Evolutionary conservation across 495 filamentous ascomycete species (phyloP).

Genomic region (Aspergillus asperescens): DNA sequence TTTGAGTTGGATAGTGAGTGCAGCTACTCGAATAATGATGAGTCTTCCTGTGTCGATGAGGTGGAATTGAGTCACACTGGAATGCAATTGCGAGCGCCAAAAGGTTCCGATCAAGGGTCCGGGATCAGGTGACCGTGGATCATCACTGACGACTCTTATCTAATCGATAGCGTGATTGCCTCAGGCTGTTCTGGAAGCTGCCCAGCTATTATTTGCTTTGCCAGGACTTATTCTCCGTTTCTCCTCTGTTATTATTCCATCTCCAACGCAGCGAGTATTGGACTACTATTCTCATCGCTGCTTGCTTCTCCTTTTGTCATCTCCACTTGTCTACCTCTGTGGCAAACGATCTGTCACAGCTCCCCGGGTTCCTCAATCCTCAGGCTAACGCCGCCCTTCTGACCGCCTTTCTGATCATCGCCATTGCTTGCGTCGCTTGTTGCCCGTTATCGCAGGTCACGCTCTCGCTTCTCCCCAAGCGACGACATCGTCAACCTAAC

Average conservation of each 20-base stretch:
- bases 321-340: not conserved
- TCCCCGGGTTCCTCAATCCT: not conserved
- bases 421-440: conserved; percentile 12
- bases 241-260: not conserved
- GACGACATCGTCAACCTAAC: conserved; percentile 24
- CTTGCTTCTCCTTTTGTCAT: not conserved
- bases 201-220: not conserved
- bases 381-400: conserved; percentile 31
- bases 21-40: not conserved
- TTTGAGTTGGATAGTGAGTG: not conserved
- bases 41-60: not conserved
- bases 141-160: conserved; percentile 10
- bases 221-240: not conserved
- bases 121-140: not conserved
- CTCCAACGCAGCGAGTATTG: too few relatives aligned
- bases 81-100: conserved; percentile 1
- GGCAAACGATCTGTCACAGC: not conserved
- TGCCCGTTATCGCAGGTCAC: conserved; percentile 41
- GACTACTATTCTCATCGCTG: too few relatives aligned
- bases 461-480: conserved; percentile 16
- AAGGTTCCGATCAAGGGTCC: not conserved
- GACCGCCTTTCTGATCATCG: conserved; percentile 32
- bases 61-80: conserved; percentile 6
- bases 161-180: conserved; percentile 17
- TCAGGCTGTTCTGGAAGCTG: not conserved